Conservation (phyloP, 1,284 basidiomycete genomes). For the Ganoderma lingzhi region DNA sequence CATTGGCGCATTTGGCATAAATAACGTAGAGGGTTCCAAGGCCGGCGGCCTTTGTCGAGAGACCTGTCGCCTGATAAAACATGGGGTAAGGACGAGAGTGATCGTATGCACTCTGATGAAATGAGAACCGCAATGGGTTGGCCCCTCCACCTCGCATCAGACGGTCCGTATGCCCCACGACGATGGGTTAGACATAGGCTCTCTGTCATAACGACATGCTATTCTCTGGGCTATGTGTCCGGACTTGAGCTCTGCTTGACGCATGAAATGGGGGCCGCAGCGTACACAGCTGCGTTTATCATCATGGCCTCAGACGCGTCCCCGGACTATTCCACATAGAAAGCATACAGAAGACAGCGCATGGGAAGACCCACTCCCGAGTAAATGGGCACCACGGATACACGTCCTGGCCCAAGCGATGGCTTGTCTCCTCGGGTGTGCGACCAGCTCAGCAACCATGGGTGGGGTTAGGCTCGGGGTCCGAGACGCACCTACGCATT, state of each 20-base stretch:
- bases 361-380: too few relatives aligned
- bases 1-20: constrained; percentile 18
- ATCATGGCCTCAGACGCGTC: neutral
- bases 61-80: constrained; percentile 11
- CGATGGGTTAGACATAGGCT: neutral
- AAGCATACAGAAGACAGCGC: too few relatives aligned
- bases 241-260: neutral
- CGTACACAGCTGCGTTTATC: neutral
- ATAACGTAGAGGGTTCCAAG: constrained; percentile 8
- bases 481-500: too few relatives aligned
- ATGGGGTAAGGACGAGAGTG: neutral
- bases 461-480: too few relatives aligned
- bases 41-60: constrained; percentile 9
- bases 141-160: neutral
- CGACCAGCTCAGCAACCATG: too few relatives aligned
- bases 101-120: neutral
- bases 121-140: neutral
- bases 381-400: too few relatives aligned
- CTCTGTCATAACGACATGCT: neutral
- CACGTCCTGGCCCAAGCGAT: too few relatives aligned
- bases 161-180: neutral
- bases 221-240: neutral
- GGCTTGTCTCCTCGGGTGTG: too few relatives aligned
- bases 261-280: neutral
- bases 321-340: too few relatives aligned